Evolutionary conservation across 768 basidiomycete genomes (phyloP).

Genomic region (Astraeus odoratus): DNA sequence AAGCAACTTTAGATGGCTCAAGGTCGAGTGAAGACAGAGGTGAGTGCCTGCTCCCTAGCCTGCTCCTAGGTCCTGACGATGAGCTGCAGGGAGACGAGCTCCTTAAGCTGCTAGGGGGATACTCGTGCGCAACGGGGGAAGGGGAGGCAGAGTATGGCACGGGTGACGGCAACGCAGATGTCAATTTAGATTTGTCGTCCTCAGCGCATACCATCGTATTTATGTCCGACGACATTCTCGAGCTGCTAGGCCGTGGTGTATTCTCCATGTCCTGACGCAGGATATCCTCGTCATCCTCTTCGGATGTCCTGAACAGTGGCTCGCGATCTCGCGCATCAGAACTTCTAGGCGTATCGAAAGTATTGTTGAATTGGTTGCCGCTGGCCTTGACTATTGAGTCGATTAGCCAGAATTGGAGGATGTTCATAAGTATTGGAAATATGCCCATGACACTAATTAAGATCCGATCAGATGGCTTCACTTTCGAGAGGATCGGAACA

Average conservation of each 20-base stretch:
- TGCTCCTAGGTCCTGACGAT: slow-evolving; percentile 21
- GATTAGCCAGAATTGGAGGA: slow-evolving; percentile 92
- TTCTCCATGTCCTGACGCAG: slow-evolving; percentile 40
- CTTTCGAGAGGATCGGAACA: slow-evolving; percentile 1
- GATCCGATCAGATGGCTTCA: slow-evolving; percentile 5
- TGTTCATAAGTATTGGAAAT: slow-evolving; percentile 85
- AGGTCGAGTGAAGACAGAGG: slow-evolving; percentile 38
- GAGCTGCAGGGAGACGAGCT: slow-evolving; percentile 24
- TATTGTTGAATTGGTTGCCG: slow-evolving; percentile 31
- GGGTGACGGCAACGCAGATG: slow-evolving; percentile 11
- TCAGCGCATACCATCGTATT: slow-evolving; percentile 16
- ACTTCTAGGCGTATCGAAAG: slow-evolving; percentile 31
- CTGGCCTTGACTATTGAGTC: slow-evolving; percentile 88
- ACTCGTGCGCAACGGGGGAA: slow-evolving; percentile 25
- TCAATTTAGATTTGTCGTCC: slow-evolving; percentile 9
- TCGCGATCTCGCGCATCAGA: slow-evolving; percentile 42
- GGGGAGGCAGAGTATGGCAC: slow-evolving; percentile 6
- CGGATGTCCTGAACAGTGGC: slow-evolving; percentile 57
- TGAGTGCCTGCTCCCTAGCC: slow-evolving; percentile 21
- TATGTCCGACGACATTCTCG: slow-evolving; percentile 26
- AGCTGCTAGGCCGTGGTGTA: slow-evolving; percentile 28
- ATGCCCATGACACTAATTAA: slow-evolving; percentile 74
- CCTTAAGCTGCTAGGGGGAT: slow-evolving; percentile 52
- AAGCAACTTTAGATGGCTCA: slow-evolving; percentile 13
- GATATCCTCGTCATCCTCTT: slow-evolving; percentile 45